Evolutionary conservation across 2,329 filamentous ascomycete genomes (phyloP).

Genomic region (Botrytis galanthina): DNA sequence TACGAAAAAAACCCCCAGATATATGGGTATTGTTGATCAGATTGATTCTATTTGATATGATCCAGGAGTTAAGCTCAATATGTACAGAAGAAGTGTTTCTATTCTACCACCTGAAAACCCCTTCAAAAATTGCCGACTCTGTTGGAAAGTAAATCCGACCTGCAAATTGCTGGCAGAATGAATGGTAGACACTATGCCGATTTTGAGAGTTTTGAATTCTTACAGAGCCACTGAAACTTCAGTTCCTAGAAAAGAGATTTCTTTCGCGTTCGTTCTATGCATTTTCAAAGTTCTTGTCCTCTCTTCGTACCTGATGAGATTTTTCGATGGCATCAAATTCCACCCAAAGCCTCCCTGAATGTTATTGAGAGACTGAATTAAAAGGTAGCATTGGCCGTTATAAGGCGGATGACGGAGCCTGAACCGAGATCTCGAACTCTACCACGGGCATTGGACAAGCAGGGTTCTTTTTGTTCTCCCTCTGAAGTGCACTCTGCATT

Average conservation of each 20-base stretch:
- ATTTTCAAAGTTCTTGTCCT: neutral
- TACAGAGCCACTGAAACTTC: neutral
- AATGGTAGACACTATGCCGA: neutral
- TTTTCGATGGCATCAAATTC: neutral
- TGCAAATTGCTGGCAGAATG: neutral
- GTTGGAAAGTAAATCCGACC: neutral
- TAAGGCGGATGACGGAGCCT: too few species aligned
- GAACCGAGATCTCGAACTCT: neutral
- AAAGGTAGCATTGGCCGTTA: accelerated
- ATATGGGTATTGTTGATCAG: neutral
- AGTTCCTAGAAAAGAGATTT: neutral
- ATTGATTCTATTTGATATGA: neutral
- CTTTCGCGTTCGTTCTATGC: neutral
- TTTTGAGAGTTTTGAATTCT: accelerated
- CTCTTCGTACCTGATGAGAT: neutral
- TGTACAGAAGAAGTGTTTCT: neutral
- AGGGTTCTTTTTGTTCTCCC: neutral
- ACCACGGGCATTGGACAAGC: neutral
- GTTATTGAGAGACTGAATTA: neutral
- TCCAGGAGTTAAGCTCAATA: neutral
- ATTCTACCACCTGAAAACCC: neutral
- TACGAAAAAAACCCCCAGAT: neutral
- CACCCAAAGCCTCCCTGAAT: neutral
- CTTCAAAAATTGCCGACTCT: too few species aligned
- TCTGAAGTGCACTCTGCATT: neutral